Evolutionary conservation across 768 basidiomycete genomes (phyloP), one percentile per base, ranked within the genome.

Genomic region (Rhodosporidiobolus odoratus): DNA sequence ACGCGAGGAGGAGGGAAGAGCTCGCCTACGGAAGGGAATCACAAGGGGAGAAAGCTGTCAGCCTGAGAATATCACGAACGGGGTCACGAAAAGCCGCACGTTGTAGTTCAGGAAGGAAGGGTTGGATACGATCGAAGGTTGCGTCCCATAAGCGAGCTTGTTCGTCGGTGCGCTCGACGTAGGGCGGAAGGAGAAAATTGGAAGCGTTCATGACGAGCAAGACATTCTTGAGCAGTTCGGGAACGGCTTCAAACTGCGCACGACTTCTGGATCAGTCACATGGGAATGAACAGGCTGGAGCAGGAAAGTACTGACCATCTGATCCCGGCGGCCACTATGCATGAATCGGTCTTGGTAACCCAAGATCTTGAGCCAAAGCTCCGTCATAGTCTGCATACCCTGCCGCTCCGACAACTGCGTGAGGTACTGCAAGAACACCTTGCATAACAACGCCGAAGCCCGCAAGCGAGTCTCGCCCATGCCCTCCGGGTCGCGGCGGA

Each of bases 141-240:
- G 87, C 85, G 19, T 84, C 84, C 94, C 94, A 99, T 41, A 97
- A 80, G 13, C 43, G 56, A 17, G 71, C 5, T 84, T 87, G 71
- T 83, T 84, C 78, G 87, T 88, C 56, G 82, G 83, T 64, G 86
- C 86, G 61, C 2, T 71, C 66, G 43, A 52, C 71, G 52, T 57
- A 50, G 0, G 85, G 87, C 6, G 91, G 90, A 7, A 91, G 84
- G 25, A 99, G 85, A 65, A 94, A 87, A 8, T 85, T 85, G 1
- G 89, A 88, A 2, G 93, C 91, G 75, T 93, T 88, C 92, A 99
- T 94, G 58, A 99, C 95, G 58, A 98, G 84, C 23, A 99, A 81
- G 58, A 95, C 90, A 77, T 98, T 98, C 82, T 97, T 98, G 76
- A 99, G 84, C 2, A 93, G 94, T 80, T 99, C 96, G 1, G 92